Percentiles rank a stretch among this genome's conserved stretches.
These are phyloP conservation scores for barrel medic (Medicago truncatula) DNA, from an alignment of 306 rosid genomes.

Conservation along the genomic window DNA sequence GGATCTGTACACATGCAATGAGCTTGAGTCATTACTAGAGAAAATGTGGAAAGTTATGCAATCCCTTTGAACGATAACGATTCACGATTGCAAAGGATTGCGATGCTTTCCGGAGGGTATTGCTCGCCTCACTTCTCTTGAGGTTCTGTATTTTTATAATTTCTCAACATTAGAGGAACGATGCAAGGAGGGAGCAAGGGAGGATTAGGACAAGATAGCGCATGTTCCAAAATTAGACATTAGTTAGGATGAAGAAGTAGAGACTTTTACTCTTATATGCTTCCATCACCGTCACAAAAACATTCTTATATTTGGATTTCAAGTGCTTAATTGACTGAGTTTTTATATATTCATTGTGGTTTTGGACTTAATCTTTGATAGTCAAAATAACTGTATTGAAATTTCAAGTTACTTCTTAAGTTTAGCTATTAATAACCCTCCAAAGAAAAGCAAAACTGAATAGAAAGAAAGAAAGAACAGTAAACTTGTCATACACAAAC, in stretches of 20 bases:
- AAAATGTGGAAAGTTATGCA: neutral
- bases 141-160: neutral
- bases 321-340: too few relatives aligned
- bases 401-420: too few relatives aligned
- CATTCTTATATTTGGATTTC: too few relatives aligned
- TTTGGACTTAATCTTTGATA: too few relatives aligned
- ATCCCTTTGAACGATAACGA: neutral
- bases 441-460: constrained; percentile 5
- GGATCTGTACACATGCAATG: neutral
- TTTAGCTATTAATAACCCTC: too few relatives aligned
- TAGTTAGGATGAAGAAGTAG: too few relatives aligned
- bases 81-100: neutral
- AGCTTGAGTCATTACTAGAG: neutral
- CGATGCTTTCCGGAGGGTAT: constrained; percentile 1
- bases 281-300: too few relatives aligned
- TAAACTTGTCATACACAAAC: constrained; percentile 1
- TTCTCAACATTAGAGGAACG: neutral
- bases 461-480: neutral
- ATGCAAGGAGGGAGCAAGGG: neutral
- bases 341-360: too few relatives aligned
- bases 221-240: neutral
- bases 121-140: neutral
- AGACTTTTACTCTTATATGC: too few relatives aligned
- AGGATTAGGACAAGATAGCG: neutral
- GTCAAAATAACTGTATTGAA: too few relatives aligned